A percentile compares a stretch with the other conserved stretches of the same genome.
These are phyloP conservation scores for Cunninghamia lanceolata DNA, from an alignment of 75 land plant genomes.

Conservation along the genomic window DNA sequence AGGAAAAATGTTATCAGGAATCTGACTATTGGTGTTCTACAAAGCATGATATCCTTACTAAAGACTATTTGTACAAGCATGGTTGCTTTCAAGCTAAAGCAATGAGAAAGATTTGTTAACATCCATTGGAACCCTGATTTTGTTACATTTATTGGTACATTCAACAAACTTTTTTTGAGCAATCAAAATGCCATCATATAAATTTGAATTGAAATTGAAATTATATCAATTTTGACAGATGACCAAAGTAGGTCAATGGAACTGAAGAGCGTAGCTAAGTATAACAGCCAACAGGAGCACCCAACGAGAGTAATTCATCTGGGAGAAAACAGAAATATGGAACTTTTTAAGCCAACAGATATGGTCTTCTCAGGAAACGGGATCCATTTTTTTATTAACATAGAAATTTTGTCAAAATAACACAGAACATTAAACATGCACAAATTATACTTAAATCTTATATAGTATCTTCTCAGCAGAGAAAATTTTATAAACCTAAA, in stretches of 20 bases:
- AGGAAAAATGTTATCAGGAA: neutral
- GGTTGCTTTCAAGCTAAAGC: neutral
- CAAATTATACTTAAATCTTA: neutral
- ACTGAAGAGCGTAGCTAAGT: neutral
- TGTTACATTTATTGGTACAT: neutral
- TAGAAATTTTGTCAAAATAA: neutral
- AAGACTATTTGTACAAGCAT: neutral
- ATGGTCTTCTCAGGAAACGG: neutral
- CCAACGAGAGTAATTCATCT: neutral
- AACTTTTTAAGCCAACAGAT: neutral
- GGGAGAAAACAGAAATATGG: neutral
- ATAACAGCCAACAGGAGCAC: neutral
- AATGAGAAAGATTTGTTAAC: neutral
- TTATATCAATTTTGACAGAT: neutral
- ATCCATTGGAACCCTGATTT: neutral
- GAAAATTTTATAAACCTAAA: neutral
- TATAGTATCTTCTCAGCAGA: neutral
- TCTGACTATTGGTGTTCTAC: neutral
- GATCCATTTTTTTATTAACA: neutral
- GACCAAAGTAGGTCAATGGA: neutral
- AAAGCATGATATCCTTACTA: slow-evolving; percentile 3
- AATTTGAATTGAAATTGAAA: neutral
- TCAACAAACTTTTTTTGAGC: neutral
- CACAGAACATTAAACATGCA: neutral
- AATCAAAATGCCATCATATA: neutral